A percentile compares a stretch with the other conserved stretches of the same genome.
These are phyloP conservation scores for Fusarium illudens DNA, from an alignment of 2,329 filamentous ascomycete genomes.

Conservation along the genomic window DNA sequence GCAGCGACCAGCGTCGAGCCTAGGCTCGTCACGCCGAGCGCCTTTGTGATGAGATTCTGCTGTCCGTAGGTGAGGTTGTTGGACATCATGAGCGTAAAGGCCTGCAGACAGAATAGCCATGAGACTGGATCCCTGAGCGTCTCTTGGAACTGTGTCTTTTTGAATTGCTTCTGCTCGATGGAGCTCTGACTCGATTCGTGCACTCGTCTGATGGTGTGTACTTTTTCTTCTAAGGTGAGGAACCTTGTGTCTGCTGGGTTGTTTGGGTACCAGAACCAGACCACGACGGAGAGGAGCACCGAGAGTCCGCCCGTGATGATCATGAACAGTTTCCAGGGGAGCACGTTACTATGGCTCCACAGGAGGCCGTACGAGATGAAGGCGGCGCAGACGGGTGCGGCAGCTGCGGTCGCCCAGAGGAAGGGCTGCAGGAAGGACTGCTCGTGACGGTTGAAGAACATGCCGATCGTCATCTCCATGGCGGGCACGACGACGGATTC, in stretches of 20 bases:
- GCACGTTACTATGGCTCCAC: constrained; percentile 44
- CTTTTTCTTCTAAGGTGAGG: constrained; percentile 50
- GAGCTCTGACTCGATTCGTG: constrained; percentile 44
- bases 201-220: constrained; percentile 47
- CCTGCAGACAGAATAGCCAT: constrained; percentile 44
- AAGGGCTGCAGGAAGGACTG: constrained; percentile 46
- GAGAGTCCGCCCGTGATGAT: constrained; percentile 49
- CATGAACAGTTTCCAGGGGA: constrained; percentile 52
- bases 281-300: constrained; percentile 43
- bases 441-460: constrained; percentile 51
- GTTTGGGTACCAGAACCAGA: constrained; percentile 49
- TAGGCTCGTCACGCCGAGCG: constrained; percentile 48
- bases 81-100: constrained; percentile 47
- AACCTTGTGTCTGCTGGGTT: constrained; percentile 49
- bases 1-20: constrained; percentile 52
- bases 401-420: constrained; percentile 46
- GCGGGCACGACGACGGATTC: constrained; percentile 51
- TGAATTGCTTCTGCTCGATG: constrained; percentile 50
- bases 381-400: constrained; percentile 49
- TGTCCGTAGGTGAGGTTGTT: constrained; percentile 53
- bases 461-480: constrained; percentile 52
- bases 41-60: constrained; percentile 49
- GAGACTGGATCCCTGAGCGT: constrained; percentile 44
- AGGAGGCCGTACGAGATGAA: constrained; percentile 54
- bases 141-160: constrained; percentile 43